Base-by-base conservation (phyloP, 2,329 filamentous ascomycete genomes). In the Pezicula rhizophila region DNA sequence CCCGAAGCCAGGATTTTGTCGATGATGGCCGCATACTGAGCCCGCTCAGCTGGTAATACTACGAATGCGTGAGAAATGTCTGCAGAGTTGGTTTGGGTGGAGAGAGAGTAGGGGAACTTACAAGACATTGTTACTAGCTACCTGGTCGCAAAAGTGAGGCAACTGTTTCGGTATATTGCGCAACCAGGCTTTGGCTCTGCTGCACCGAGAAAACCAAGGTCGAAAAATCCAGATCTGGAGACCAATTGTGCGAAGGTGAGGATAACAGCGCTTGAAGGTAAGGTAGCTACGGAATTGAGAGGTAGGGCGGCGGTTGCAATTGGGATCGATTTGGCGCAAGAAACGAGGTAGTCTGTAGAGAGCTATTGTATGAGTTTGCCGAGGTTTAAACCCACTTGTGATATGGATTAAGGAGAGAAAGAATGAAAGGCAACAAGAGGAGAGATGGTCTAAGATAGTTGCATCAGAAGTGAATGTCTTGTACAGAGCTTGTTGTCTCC, bases 1-100 rank as follows among this genome's bases (percentile, higher is more conserved):
- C 62, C 59, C 7, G 53, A 52, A 10, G 51, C 57, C 6, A 70
- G 62, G 42, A 70, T 69, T 17, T 50, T 58, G 50, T 70, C 68
- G 48, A 70, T 68, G 42, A 69, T 63, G n/a, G 58, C 59, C 23
- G 60, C 64, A 51, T 64, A 69, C 48, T 65, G 60, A 17, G 59
- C 55, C 12, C 23, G 42, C 46, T 67, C 59, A 31, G 60, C 56
- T 31, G 58, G 55, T 28, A 57, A 51, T 47, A 64, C 64, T 66
- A 33, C 35, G 20, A 3, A 46, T 12, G 39, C 5, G 42, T 54
- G 46, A 56, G 50, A 28, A 41, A 18, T 17, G 4, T 39, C 31
- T 35, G 18, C 41, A 8, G 17, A 47, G 31, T 18, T 20, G 23
- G 25, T 23, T 47, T 47, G 31, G 39, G 20, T 25, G 14, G 18